Evolutionary conservation across 2,329 filamentous ascomycete species (phyloP).

Genomic region (Trichoderma sp.): DNA sequence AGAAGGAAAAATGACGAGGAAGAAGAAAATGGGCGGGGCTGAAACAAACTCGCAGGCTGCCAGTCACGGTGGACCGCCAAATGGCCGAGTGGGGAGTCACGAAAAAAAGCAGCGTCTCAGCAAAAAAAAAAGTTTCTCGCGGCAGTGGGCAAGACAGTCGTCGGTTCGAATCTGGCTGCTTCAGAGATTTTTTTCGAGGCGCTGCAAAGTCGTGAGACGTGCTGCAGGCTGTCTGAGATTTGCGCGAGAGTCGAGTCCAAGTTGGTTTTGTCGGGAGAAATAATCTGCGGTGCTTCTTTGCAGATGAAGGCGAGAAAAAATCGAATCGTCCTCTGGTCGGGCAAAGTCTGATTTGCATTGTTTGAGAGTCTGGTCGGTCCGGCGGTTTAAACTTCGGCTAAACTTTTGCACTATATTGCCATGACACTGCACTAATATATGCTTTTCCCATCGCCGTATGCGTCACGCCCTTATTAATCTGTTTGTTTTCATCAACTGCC

Average conservation of each 20-base stretch:
- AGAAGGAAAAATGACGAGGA: constrained; percentile 12
- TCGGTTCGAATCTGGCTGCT: constrained; percentile 25
- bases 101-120: background rate
- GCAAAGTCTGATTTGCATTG: constrained; percentile 15
- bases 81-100: constrained; percentile 29
- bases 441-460: background rate
- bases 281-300: background rate
- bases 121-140: background rate
- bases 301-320: background rate
- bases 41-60: background rate
- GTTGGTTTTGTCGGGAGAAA: background rate
- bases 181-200: constrained; percentile 16
- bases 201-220: background rate
- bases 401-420: background rate
- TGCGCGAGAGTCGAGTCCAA: background rate
- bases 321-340: background rate
- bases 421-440: background rate
- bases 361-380: constrained; percentile 17
- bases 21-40: constrained; percentile 24
- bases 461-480: background rate
- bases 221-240: background rate
- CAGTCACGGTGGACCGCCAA: background rate
- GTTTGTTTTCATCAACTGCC: background rate
- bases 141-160: background rate
- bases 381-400: constrained; percentile 21